A percentile compares a stretch with the other conserved stretches of the same genome.
phyloP scores from a whole-genome alignment of 345 rosid genomes.

The Litchi chinensis region DNA sequence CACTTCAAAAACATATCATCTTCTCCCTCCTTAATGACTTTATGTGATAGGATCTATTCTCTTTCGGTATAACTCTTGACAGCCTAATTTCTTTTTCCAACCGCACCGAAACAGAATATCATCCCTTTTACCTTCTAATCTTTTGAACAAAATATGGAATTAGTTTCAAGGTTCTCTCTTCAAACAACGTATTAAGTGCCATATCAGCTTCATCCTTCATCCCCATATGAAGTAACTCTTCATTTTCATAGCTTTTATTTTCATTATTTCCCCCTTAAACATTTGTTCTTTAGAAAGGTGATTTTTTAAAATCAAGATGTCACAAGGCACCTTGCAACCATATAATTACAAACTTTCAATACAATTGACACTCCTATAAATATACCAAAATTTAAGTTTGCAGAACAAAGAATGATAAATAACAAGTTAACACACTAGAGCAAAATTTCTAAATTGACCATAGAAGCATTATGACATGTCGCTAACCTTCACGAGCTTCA shows the following conservation, averaged over 20 bases:
- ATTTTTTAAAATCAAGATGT: neutral
- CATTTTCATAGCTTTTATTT: no score
- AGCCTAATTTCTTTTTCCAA: neutral
- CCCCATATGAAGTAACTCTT: no score
- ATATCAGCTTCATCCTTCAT: no score
- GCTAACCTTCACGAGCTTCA: slow-evolving; percentile 94
- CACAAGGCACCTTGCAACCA: neutral
- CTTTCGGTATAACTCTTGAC: neutral
- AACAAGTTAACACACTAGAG: slow-evolving; percentile 2
- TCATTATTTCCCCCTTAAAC: no score
- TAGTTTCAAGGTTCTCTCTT: no score
- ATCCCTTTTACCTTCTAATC: neutral
- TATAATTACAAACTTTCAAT: neutral
- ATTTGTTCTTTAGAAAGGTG: neutral
- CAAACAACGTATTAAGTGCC: no score
- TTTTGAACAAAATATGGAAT: neutral
- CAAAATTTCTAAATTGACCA: slow-evolving; percentile 5
- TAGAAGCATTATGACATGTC: neutral
- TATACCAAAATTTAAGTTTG: no score
- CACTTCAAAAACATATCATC: no score
- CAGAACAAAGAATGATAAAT: neutral
- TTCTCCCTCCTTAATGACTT: no score
- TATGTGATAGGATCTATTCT: neutral
- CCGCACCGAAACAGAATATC: neutral
- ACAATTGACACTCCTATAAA: neutral